Evolutionary conservation across 192 early-diverging fungal genomes (phyloP), one percentile per base, ranked within the genome.

Genomic region (Podila verticillata): DNA sequence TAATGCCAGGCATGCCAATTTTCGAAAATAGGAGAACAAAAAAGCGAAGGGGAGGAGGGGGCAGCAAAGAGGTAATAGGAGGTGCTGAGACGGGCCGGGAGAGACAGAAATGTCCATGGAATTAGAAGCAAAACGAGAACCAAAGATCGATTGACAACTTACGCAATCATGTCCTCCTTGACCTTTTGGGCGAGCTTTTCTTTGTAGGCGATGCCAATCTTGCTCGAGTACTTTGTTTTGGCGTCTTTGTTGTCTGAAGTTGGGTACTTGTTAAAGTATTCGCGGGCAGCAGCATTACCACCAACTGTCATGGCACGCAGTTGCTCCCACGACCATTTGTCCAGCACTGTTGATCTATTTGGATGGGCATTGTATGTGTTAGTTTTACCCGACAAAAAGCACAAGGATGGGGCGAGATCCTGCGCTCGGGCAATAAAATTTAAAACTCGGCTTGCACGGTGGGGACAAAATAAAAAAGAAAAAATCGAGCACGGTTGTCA

Each of bases 251-350:
- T 79, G 54, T 80, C 77, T 2, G 61, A n/a, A 28, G 58, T 57
- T 20, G 72, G 64, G 70, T 95, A 88, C 73, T 93, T 93, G 54
- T 88, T 84, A 85, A 97, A 95, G 72, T 92, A 96, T 66, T 96
- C 95, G 7, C 85, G 83, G 0, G 94, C 94, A 35, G 91, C 89
- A 28, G 82, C 85, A 83, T 99, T 99, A 9, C 98, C 98, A 62
- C 96, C 94, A 1, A 93, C 79, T 64, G 94, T 95, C 92, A 94
- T 93, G 8, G 87, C 81, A 39, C 96, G 89, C 47, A 99, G 84
- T 84, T 99, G 98, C 65, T 95, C 93, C 84, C 95, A 89, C 29
- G 92, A 90, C 98, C 97, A 99, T 48, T 91, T 91, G 72, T 99
- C 98, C 35, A 99, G 84, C 10, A 89, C 80, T 0, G 91, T 95